These are phyloP conservation scores for Blepharisma japonicum DNA, from an alignment of 73 alveolate species.

Conservation along the genomic window DNA sequence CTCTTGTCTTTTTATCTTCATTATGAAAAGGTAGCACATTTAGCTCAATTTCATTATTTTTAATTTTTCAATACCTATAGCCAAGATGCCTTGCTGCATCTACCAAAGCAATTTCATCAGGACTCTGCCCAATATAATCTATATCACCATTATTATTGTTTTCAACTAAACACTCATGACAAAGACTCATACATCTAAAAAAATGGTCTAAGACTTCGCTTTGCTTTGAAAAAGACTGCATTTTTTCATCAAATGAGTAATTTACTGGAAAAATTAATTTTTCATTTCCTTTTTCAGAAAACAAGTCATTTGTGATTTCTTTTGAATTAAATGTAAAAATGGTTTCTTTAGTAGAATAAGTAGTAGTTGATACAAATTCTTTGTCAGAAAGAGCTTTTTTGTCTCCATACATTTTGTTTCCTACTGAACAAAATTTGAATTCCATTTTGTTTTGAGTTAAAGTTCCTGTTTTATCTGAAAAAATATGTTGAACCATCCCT, in stretches of 20 bases:
- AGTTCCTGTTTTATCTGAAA: constrained; percentile 35
- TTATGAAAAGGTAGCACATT: neutral
- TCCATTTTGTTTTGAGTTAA: constrained; percentile 38
- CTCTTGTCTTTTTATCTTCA: constrained; percentile 25
- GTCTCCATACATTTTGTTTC: constrained; percentile 31
- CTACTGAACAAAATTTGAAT: neutral
- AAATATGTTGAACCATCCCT: constrained; percentile 47
- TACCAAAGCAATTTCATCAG: constrained; percentile 76
- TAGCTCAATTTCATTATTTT: neutral
- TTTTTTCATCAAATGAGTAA: neutral
- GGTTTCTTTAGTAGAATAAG: constrained; percentile 12
- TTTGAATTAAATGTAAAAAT: constrained; percentile 45
- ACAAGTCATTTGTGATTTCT: constrained; percentile 75
- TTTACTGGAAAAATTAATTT: constrained; percentile 47
- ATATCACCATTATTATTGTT: constrained; percentile 35
- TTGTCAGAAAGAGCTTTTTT: neutral
- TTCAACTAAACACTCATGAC: constrained; percentile 77
- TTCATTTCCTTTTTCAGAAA: constrained; percentile 70
- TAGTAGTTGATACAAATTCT: neutral
- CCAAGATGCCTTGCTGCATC: constrained; percentile 80
- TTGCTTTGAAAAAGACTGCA: constrained; percentile 1
- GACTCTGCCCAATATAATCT: constrained; percentile 73
- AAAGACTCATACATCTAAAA: constrained; percentile 52
- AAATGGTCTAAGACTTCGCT: constrained; percentile 27
- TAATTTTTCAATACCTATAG: constrained; percentile 39